Evolutionary conservation across 148 eudicot species (phyloP).

Genomic region (Chenopodium berlandieri): DNA sequence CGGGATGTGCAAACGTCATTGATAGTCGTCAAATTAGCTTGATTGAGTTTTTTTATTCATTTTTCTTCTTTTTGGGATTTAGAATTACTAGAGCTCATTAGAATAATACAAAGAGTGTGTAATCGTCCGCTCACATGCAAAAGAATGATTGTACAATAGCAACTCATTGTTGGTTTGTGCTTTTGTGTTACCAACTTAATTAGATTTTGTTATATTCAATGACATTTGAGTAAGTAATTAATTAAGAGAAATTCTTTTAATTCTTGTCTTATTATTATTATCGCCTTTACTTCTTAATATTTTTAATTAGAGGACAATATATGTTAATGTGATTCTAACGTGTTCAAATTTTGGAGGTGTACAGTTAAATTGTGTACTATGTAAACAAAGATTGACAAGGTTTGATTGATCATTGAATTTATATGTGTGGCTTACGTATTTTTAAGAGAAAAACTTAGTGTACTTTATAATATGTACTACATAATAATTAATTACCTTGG

Average conservation of each 20-base stretch:
- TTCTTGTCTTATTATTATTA: neutral
- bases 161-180: neutral
- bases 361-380: too few species aligned
- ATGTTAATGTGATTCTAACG: too few species aligned
- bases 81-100: conserved; percentile 16
- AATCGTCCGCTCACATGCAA: conserved; percentile 3
- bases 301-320: too few species aligned
- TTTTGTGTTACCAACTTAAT: neutral
- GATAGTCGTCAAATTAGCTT: conserved; percentile 14
- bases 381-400: too few species aligned
- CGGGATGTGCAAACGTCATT: conserved; percentile 14
- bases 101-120: neutral
- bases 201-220: conserved; percentile 14
- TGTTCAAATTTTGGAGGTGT: too few species aligned
- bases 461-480: too few species aligned
- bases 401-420: too few species aligned
- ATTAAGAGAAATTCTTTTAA: conserved; percentile 4
- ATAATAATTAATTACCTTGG: too few species aligned
- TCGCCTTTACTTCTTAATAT: neutral
- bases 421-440: too few species aligned
- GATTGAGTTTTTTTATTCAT: conserved; percentile 6
- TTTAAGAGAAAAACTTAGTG: too few species aligned
- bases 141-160: conserved; percentile 14
- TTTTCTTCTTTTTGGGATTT: conserved; percentile 16
- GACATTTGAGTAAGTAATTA: conserved; percentile 5